Percentiles rank a stretch among this genome's conserved stretches.
phyloP scores from a whole-genome alignment of 2,329 filamentous ascomycete species.

The Drechslera avenae region DNA sequence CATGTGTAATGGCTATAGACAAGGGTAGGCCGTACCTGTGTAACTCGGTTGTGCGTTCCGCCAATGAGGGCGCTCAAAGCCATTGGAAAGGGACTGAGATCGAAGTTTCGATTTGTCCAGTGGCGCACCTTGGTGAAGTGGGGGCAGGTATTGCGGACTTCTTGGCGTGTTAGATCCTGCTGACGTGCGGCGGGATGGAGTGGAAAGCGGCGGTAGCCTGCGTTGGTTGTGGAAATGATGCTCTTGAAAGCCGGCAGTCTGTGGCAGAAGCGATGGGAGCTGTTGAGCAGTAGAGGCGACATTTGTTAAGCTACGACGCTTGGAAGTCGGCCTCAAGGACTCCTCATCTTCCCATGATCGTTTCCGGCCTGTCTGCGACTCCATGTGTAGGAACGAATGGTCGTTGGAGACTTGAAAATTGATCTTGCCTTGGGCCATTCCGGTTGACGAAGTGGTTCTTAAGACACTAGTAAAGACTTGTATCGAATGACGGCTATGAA shows the following conservation, averaged over 20 bases:
- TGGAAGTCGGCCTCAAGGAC: slow-evolving; percentile 18
- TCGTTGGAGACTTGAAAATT: slow-evolving; percentile 20
- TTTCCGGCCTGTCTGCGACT: slow-evolving; percentile 35
- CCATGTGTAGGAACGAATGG: slow-evolving; percentile 35
- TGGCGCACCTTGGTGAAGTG: slow-evolving; percentile 7
- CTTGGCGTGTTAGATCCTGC: slow-evolving; percentile 13
- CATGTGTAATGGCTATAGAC: slow-evolving; percentile 2
- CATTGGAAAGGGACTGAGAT: slow-evolving; percentile 31
- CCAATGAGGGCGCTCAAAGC: slow-evolving; percentile 21
- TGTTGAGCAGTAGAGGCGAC: slow-evolving; percentile 16
- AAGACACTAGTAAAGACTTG: slow-evolving; percentile 17
- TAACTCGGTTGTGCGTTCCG: slow-evolving; percentile 9
- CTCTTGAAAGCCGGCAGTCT: slow-evolving; percentile 35
- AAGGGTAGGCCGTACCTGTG: slow-evolving; percentile 25
- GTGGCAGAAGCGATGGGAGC: slow-evolving; percentile 35
- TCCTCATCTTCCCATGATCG: slow-evolving; percentile 40
- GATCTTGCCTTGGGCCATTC: slow-evolving; percentile 33
- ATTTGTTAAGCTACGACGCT: slow-evolving; percentile 24
- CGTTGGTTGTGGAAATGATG: slow-evolving; percentile 22
- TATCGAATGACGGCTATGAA: slow-evolving; percentile 13
- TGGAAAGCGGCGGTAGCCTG: slow-evolving; percentile 33
- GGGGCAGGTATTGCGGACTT: slow-evolving; percentile 12
- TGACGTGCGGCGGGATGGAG: slow-evolving; percentile 24
- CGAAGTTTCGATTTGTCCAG: slow-evolving; percentile 17
- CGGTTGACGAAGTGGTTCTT: slow-evolving; percentile 11